Evolutionary conservation across 768 basidiomycete genomes (phyloP).

Genomic region (Phaffia tasmanica): DNA sequence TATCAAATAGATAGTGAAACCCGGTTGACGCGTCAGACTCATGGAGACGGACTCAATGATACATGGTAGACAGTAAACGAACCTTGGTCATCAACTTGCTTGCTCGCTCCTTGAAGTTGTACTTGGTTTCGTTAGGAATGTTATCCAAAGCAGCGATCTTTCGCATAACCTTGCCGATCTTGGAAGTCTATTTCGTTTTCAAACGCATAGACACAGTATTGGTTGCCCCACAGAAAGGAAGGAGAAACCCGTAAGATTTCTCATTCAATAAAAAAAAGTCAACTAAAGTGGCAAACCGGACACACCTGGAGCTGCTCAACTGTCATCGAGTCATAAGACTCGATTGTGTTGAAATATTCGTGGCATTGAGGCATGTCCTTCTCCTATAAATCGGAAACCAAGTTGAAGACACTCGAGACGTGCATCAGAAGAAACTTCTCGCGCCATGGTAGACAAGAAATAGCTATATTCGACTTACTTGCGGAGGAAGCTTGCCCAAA

Average conservation of each 20-base stretch:
- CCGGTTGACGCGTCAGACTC: not conserved
- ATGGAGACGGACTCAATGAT: not conserved
- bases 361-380: constrained; percentile 71
- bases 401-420: not conserved
- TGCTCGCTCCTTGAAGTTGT: constrained; percentile 61
- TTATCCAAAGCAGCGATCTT: constrained; percentile 53
- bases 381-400: constrained; percentile 5
- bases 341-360: constrained; percentile 57
- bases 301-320: constrained; percentile 59
- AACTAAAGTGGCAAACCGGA: constrained; percentile 17
- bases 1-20: not conserved
- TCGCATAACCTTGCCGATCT: constrained; percentile 79
- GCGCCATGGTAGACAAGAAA: not conserved
- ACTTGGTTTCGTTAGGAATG: constrained; percentile 56
- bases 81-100: constrained; percentile 53
- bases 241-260: constrained; percentile 1
- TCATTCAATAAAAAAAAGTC: constrained; percentile 21
- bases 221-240: not conserved
- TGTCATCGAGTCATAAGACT: constrained; percentile 58
- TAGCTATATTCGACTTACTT: constrained; percentile 1
- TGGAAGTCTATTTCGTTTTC: constrained; percentile 51
- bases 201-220: not conserved
- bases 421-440: not conserved
- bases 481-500: constrained; percentile 45
- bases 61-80: not conserved